Evolutionary conservation across 495 filamentous ascomycete species (phyloP), one percentile per base, ranked within the genome.

Genomic region (Bacidia rubella): DNA sequence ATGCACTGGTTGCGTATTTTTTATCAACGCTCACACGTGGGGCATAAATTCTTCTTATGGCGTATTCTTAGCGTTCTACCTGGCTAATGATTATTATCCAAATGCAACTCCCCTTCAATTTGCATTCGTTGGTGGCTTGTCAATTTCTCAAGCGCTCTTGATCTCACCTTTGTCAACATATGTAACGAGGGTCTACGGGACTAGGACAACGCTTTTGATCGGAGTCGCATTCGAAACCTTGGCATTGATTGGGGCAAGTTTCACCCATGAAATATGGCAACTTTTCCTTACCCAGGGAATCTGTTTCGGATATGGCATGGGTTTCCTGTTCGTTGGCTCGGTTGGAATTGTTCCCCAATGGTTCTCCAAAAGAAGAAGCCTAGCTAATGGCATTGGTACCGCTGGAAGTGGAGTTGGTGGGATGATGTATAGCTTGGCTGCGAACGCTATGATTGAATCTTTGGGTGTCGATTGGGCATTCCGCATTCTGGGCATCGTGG

Each of bases 281-380:
- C 70, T 86, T 3, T 78, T 85, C 47, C 73, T 92, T 1, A 76
- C 72, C 45, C 85, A 90, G 59, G 86, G 85, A 2, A 57, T 87
- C 0, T 74, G 78, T 53, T 83, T 88, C 49, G 86, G 86, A 10
- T 54, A 77, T 11, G 86, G 82, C 1, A 72, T 88, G 65, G 85
- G 84, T 1, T 79, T 87, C 48, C 70, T 79, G 20, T 92, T 84
- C 64, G 79, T 81, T 11, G 70, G 76, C 15, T 55, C 57, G 29
- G 76, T 81, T 2, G 75, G 74, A 27, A 73, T 87, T 1, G 69
- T 82, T 0, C 74, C 83, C 1, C 82, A 88, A 62, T 90, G 86
- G 86, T 90, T 90, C 66, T 67, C 66, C 17, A 75, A 71, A 35
- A 69, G 70, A 22, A 72, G 83, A 26, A 80, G 76, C 38, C 69